Evolutionary conservation across 148 eudicot genomes (phyloP), one percentile per base, ranked within the genome.

Genomic region (Rhododendron molle): DNA sequence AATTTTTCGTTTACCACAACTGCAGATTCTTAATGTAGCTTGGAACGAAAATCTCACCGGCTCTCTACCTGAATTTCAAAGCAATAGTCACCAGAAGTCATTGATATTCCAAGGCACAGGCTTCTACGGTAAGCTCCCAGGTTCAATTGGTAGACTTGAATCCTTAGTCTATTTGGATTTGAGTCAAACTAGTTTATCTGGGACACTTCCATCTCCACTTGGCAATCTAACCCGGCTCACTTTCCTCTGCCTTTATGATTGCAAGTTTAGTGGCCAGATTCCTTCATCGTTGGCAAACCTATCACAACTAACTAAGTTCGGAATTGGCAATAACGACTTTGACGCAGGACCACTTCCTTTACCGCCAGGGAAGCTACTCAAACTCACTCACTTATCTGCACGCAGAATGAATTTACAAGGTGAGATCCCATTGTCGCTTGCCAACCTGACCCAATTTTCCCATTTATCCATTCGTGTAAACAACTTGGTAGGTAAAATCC

Each of bases 111-210:
- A 0, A 0, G 4, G 18, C 82, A 89, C 36, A 0, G 23, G 1
- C 12, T 10, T 5, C 0, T 7, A 60, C 0, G 67, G 88, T 88
- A 26, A 62, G 32, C 21, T 84, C 88, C 26, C 79, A 76, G 0
- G 88, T 91, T 71, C 58, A 80, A 60, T 60, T 60, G 88, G 90
- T 6, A 84, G 84, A 13, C 85, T 89, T 12, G 60, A 73, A 46
- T 85, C 52, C 20, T 72, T 89, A 58, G n/a, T 10, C 4, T 0
- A 1, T 30, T 89, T 30, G 43, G 7, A 2, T 7, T 36, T 89
- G 2, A 6, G 23, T 0, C 1, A 0, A 3, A 84, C 38, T 9
- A 12, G 18, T 23, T 88, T 91, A 44, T 62, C 86, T 32, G 90
- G 90, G 32, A 30, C 1, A 1, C 54, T 90, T 23, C 91, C 90